Evolutionary conservation across 495 filamentous ascomycete species (phyloP).

Genomic region (Hyphodiscus hymeniophilus): DNA sequence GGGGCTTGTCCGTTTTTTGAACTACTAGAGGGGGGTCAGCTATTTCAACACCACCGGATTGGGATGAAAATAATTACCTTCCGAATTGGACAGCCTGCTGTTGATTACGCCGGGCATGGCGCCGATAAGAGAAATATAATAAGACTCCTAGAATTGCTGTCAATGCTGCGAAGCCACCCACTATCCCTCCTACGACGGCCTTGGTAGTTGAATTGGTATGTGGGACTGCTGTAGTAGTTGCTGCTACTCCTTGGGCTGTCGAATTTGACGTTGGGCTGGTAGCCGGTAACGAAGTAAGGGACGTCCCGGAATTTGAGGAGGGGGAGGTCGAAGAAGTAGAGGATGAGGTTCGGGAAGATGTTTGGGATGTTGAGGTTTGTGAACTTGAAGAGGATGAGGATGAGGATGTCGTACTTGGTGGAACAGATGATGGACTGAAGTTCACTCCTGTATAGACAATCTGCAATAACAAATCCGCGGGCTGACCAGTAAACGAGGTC

Average conservation of each 20-base stretch:
- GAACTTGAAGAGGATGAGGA: neutral
- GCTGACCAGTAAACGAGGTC: slow-evolving; percentile 16
- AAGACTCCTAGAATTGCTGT: no score
- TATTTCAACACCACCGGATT: no score
- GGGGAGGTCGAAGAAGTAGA: neutral
- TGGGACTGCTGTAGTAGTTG: neutral
- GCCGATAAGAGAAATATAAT: no score
- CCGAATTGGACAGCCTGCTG: no score
- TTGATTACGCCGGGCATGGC: no score
- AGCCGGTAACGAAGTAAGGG: no score
- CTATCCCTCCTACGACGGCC: no score
- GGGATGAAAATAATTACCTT: no score
- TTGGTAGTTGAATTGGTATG: no score
- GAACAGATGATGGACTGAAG: slow-evolving; percentile 5
- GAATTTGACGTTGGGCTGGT: neutral
- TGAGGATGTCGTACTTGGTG: neutral
- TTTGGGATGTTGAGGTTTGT: neutral
- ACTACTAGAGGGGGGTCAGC: no score
- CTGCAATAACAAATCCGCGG: slow-evolving; percentile 14
- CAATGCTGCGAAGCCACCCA: no score
- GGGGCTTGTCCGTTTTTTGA: no score
- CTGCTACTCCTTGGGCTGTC: neutral
- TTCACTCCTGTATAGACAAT: slow-evolving; percentile 19
- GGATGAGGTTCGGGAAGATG: neutral
- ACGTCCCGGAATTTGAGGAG: neutral